Evolutionary conservation across 192 early-diverging fungal genomes (phyloP).

Genomic region (Coemansia sp.): DNA sequence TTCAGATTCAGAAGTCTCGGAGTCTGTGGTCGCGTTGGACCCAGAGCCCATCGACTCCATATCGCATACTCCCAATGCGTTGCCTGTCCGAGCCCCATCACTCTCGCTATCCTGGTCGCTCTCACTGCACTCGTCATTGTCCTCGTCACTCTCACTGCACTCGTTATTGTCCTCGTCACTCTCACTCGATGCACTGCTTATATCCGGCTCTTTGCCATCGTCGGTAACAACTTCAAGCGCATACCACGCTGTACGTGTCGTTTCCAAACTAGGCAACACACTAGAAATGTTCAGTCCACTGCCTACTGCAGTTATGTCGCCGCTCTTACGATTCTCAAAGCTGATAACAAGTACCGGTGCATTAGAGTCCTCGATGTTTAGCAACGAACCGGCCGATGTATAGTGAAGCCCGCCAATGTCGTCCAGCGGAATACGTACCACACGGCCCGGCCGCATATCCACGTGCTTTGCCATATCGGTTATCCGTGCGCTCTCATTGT

Average conservation of each 20-base stretch:
- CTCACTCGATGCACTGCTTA: neutral
- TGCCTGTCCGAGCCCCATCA: neutral
- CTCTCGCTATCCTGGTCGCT: neutral
- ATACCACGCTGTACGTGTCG: conserved; percentile 19
- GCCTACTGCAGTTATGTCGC: neutral
- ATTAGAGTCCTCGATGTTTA: conserved; percentile 74
- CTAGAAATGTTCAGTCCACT: conserved; percentile 1
- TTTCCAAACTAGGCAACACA: neutral
- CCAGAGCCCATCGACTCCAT: neutral
- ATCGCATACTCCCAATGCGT: neutral
- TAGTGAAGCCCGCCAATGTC: conserved; percentile 66
- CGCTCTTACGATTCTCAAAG: conserved; percentile 24
- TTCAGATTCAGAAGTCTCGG: neutral
- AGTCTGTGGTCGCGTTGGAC: neutral
- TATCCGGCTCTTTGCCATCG: conserved; percentile 6
- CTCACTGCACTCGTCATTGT: conserved; percentile 5
- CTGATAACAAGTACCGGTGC: conserved; percentile 73
- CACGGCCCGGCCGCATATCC: conserved; percentile 13
- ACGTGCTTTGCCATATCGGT: conserved; percentile 4
- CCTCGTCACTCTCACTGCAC: conserved; percentile 15
- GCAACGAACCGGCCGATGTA: conserved; percentile 66
- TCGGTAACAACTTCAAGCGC: conserved; percentile 21
- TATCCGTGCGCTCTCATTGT: conserved; percentile 15
- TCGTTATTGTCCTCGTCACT: neutral
- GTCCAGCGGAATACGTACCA: conserved; percentile 46